These are phyloP conservation scores for Pestalotiopsis sp. DNA, from an alignment of 2,329 filamentous ascomycete genomes.

Conservation along the genomic window DNA sequence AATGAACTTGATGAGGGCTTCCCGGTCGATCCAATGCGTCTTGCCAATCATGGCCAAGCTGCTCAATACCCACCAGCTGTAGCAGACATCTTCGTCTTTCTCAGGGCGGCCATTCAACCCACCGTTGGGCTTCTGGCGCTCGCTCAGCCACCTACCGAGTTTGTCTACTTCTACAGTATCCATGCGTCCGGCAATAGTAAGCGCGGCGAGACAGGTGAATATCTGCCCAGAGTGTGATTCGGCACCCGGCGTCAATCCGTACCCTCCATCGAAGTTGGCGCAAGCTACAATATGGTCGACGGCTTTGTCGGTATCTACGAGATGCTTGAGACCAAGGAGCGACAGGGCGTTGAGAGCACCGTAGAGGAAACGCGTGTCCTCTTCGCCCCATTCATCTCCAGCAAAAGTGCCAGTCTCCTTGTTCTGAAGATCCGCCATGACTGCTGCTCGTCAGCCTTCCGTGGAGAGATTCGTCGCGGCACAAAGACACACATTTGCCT, in stretches of 20 bases:
- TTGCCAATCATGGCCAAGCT: conserved; percentile 87
- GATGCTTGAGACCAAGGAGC: conserved; percentile 71
- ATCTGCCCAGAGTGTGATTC: conserved; percentile 96
- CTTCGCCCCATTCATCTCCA: conserved; percentile 95
- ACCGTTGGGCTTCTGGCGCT: conserved; percentile 84
- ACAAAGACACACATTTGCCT: conserved; percentile 71
- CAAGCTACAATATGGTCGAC: conserved; percentile 80
- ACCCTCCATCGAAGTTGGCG: conserved; percentile 92
- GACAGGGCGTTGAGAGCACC: conserved; percentile 88
- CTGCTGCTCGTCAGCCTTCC: conserved; percentile 40
- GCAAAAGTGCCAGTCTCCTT: conserved; percentile 81
- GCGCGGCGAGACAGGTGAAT: conserved; percentile 87
- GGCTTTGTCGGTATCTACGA: conserved; percentile 80
- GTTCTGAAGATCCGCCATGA: conserved; percentile 83
- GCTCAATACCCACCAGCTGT: conserved; percentile 98
- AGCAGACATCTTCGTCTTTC: conserved; percentile 96
- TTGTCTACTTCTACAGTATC: conserved; percentile 83
- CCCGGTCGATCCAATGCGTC: conserved; percentile 89
- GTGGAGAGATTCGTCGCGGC: conserved; percentile 14
- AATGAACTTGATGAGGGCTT: conserved; percentile 80
- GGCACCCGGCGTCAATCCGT: conserved; percentile 84
- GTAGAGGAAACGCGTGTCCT: conserved; percentile 93
- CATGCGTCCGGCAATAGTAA: conserved; percentile 80
- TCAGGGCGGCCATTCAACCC: conserved; percentile 94
- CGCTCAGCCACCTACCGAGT: conserved; percentile 87